phyloP scores from a whole-genome alignment of 2,329 filamentous ascomycete species.

The Bipolaris zeicola region DNA sequence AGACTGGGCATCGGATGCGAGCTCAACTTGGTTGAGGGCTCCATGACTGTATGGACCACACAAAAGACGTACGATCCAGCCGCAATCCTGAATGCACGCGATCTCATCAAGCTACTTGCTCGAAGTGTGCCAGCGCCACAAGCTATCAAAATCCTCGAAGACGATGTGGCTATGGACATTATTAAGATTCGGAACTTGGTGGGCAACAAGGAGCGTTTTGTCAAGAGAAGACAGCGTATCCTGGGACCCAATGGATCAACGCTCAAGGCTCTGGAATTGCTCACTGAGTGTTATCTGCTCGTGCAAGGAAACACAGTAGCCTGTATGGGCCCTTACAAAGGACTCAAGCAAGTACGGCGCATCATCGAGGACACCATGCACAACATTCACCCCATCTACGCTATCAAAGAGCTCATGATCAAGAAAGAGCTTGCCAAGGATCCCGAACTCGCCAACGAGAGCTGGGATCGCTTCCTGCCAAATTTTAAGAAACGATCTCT shows the following conservation, averaged over 20 bases:
- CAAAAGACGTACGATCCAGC: constrained; percentile 90
- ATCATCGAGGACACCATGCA: constrained; percentile 92
- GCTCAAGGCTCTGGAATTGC: constrained; percentile 88
- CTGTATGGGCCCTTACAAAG: constrained; percentile 90
- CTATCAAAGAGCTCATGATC: constrained; percentile 96
- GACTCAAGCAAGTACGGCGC: constrained; percentile 86
- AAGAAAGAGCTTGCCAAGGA: constrained; percentile 91
- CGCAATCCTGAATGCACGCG: constrained; percentile 88
- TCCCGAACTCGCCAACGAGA: constrained; percentile 82
- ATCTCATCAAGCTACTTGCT: constrained; percentile 90
- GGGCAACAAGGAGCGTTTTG: constrained; percentile 91
- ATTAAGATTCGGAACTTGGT: constrained; percentile 94
- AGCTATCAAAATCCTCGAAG: constrained; percentile 91
- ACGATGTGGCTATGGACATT: constrained; percentile 89
- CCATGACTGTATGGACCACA: constrained; percentile 96
- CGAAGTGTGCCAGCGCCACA: constrained; percentile 85
- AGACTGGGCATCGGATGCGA: constrained; percentile 89
- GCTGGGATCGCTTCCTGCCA: constrained; percentile 93
- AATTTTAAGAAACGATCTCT: constrained; percentile 96
- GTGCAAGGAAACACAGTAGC: constrained; percentile 97
- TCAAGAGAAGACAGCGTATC: constrained; percentile 91
- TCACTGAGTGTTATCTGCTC: constrained; percentile 86
- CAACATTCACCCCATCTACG: constrained; percentile 88
- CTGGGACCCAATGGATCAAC: constrained; percentile 90
- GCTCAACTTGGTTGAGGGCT: constrained; percentile 91